Base-by-base conservation (phyloP, 495 filamentous ascomycete species). In the Hypomontagnella monticulosa region DNA sequence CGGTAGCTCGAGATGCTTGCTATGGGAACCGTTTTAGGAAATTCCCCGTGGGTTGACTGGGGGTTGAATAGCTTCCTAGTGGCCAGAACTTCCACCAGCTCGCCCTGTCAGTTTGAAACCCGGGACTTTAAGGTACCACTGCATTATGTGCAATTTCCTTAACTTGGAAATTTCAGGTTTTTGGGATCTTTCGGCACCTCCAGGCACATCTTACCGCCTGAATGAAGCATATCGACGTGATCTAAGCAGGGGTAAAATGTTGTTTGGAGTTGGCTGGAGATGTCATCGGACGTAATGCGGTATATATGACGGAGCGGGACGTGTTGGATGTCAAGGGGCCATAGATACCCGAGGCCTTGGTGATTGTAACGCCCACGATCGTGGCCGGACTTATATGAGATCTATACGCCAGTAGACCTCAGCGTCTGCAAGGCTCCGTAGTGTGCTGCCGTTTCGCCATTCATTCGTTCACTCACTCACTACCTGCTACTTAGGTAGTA, bases 61-160 rank as follows among this genome's bases (percentile, higher is more conserved):
- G 58, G 58, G 16, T 30, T 15, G 18, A 42, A 34, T 34, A 20
- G 46, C 46, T 51, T 37, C 37, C 19, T 43, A 50, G 27, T 59
- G 44, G 56, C 36, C 33, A 43, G 36, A 59, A 42, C 20, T 1
- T 27, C 8, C 23, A 46, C 36, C 9, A 34, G 10, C 46, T 3
- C 8, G 33, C 46, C 46, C 14, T 23, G 46, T 43, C 34, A 32
- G 2, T 38, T 48, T 19, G 43, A 49, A 49, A 41, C 55, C 19
- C 4, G 34, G 55, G 57, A 4, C 27, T 43, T 43, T 38, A 27
- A 43, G 58, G 48, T 52, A 34, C 30, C 40, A 16, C 38, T 54
- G 58, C 58, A 61, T 61, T 37, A 48, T 11, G 12, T 47, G 57
- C 44, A 67, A 67, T 67, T 30, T 66, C 50, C n/a, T 53, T 57